Evolutionary conservation across 2,329 filamentous ascomycete species (phyloP).

Genomic region (Sordariomycetes sp.): DNA sequence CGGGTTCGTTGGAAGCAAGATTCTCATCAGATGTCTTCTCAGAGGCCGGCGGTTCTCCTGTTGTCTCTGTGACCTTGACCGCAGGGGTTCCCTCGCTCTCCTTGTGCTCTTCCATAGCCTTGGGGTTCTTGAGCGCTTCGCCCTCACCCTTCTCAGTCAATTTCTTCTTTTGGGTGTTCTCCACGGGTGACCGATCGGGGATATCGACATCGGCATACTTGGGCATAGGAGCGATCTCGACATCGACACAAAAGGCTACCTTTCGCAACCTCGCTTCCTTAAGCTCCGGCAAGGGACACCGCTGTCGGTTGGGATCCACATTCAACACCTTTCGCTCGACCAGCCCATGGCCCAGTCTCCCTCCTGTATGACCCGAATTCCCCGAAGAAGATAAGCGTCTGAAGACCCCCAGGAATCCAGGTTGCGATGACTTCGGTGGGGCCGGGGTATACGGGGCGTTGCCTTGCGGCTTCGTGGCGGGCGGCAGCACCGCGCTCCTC

Average conservation of each 20-base stretch:
- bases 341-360: constrained; percentile 47
- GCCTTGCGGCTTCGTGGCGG: constrained; percentile 44
- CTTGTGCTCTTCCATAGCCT: constrained; percentile 41
- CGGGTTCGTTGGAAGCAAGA: constrained; percentile 7
- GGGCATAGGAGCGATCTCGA: constrained; percentile 87
- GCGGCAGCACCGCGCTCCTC: constrained; percentile 50
- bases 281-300: constrained; percentile 72
- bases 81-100: constrained; percentile 22
- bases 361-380: constrained; percentile 14
- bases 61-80: background rate
- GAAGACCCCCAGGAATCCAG: constrained; percentile 73
- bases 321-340: constrained; percentile 80
- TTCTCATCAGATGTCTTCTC: constrained; percentile 22
- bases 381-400: constrained; percentile 67
- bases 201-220: constrained; percentile 59
- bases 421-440: constrained; percentile 58
- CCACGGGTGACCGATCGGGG: constrained; percentile 13
- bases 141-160: constrained; percentile 64
- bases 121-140: constrained; percentile 60
- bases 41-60: constrained; percentile 6
- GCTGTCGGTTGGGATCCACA: constrained; percentile 67
- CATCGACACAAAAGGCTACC: constrained; percentile 93
- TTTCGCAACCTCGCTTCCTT: constrained; percentile 72
- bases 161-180: constrained; percentile 41
- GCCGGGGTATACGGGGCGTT: constrained; percentile 64